A percentile compares a stretch with the other conserved stretches of the same genome.
phyloP scores from a whole-genome alignment of 148 eudicot genomes.

The Arbutus unedo region DNA sequence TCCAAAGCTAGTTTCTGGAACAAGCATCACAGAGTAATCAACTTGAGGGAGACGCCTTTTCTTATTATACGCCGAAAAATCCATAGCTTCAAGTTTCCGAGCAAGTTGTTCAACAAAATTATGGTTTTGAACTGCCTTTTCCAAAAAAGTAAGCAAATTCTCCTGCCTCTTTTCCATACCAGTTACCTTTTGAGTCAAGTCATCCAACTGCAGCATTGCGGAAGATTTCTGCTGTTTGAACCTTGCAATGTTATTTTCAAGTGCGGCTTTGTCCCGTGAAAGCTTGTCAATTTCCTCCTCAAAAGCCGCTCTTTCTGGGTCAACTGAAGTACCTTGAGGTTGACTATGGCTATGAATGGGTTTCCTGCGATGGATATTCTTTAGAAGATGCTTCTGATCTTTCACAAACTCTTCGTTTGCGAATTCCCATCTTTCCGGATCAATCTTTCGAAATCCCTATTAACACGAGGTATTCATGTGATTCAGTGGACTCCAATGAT shows the following conservation, averaged over 20 bases:
- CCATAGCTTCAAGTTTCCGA: slow-evolving; percentile 71
- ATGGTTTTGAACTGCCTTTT: slow-evolving; percentile 58
- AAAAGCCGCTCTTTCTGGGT: slow-evolving; percentile 76
- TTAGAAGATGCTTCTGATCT: slow-evolving; percentile 76
- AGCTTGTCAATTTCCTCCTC: slow-evolving; percentile 90
- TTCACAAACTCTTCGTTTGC: slow-evolving; percentile 82
- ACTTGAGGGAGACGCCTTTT: slow-evolving; percentile 70
- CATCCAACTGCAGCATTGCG: slow-evolving; percentile 59
- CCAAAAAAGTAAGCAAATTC: slow-evolving; percentile 43
- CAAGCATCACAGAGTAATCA: slow-evolving; percentile 34
- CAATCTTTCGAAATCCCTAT: slow-evolving; percentile 92
- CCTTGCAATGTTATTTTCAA: slow-evolving; percentile 43
- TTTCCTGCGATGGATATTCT: slow-evolving; percentile 86
- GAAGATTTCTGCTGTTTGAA: slow-evolving; percentile 53
- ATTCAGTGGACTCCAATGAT: background rate
- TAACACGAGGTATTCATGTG: slow-evolving; percentile 11
- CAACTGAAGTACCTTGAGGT: slow-evolving; percentile 53
- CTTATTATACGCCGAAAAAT: slow-evolving; percentile 71
- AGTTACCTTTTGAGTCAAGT: slow-evolving; percentile 42
- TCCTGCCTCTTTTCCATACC: slow-evolving; percentile 71
- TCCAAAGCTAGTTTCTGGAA: slow-evolving; percentile 39
- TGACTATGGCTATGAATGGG: slow-evolving; percentile 96
- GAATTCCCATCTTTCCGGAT: slow-evolving; percentile 95
- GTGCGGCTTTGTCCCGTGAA: slow-evolving; percentile 58
- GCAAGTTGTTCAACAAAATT: slow-evolving; percentile 61